Percentiles rank a stretch among this genome's conserved stretches.
Evolutionary conservation across 208 protist species (phyloP).

Genomic region (Acanthamoeba healyi): DNA sequence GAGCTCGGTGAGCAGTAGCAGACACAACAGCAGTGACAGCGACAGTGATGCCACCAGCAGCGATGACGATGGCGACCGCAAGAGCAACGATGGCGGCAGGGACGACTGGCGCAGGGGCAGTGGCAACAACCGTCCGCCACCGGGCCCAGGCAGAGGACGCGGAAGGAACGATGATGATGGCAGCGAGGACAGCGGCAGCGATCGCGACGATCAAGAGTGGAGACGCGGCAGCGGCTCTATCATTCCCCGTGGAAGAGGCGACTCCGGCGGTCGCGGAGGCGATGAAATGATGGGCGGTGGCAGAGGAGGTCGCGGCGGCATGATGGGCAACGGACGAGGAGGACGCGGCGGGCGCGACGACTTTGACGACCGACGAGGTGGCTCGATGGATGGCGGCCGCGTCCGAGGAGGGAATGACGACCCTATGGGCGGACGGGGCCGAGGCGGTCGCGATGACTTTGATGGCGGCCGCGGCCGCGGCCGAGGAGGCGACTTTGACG

Average conservation of each 20-base stretch:
- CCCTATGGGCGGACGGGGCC: not conserved
- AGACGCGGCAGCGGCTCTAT: not conserved
- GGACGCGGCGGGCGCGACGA: not conserved
- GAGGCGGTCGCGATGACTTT: not conserved
- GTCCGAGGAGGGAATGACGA: not conserved
- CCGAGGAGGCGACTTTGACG: not conserved
- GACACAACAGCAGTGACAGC: conserved; percentile 9
- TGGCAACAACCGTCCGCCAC: not conserved
- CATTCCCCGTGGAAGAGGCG: not conserved
- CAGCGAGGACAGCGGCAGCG: not conserved
- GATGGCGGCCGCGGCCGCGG: not conserved
- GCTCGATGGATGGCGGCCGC: not conserved
- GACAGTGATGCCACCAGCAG: not conserved
- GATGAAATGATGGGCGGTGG: not conserved
- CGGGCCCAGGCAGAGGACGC: not conserved
- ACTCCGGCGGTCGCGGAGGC: not conserved
- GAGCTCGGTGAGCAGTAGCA: not conserved
- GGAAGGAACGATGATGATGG: not conserved
- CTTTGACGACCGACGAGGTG: not conserved
- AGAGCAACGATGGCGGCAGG: not conserved
- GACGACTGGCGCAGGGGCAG: not conserved
- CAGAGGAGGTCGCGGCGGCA: not conserved
- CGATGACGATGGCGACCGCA: not conserved
- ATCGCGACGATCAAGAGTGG: not conserved
- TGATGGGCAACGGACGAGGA: not conserved